Conservation (phyloP, 2,329 filamentous ascomycete species). For the Ophiocordyceps sinensis region DNA sequence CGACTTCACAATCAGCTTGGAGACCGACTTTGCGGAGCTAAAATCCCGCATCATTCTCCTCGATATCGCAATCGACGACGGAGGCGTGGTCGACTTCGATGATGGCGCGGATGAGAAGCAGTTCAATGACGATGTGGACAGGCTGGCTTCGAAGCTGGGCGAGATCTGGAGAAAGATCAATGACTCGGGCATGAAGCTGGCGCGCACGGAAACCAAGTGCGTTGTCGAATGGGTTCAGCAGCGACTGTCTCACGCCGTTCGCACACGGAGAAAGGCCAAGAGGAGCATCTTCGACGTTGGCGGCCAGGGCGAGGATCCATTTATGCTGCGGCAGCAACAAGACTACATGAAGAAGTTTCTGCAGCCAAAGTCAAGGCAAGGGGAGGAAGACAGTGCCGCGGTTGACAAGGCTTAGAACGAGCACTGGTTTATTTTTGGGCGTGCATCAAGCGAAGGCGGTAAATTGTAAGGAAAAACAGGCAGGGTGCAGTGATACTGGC, state of each 20-base stretch:
- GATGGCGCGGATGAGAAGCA: constrained; percentile 17
- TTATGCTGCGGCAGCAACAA: constrained; percentile 31
- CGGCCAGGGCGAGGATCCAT: constrained; percentile 19
- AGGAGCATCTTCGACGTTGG: constrained; percentile 33
- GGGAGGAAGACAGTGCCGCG: constrained; percentile 6
- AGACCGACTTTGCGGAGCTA: constrained; percentile 56
- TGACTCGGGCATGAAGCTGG: constrained; percentile 58
- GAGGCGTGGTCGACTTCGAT: constrained; percentile 14
- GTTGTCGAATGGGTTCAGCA: constrained; percentile 60
- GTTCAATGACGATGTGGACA: constrained; percentile 63
- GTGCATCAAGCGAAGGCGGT: background rate
- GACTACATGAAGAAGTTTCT: constrained; percentile 35
- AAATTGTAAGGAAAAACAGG: background rate
- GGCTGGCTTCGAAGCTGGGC: constrained; percentile 45
- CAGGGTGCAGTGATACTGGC: constrained; percentile 5
- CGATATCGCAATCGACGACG: constrained; percentile 61
- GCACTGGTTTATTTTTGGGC: background rate
- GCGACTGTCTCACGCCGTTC: constrained; percentile 55
- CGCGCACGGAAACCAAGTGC: constrained; percentile 63
- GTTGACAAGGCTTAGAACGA: background rate
- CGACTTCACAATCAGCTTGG: constrained; percentile 35
- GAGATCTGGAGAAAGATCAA: constrained; percentile 47
- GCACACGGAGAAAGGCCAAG: constrained; percentile 45
- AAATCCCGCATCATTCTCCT: constrained; percentile 52
- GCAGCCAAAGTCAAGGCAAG: constrained; percentile 10